Evolutionary conservation across 2,329 filamentous ascomycete genomes (phyloP).

Genomic region (Fusarium nisikadoi): DNA sequence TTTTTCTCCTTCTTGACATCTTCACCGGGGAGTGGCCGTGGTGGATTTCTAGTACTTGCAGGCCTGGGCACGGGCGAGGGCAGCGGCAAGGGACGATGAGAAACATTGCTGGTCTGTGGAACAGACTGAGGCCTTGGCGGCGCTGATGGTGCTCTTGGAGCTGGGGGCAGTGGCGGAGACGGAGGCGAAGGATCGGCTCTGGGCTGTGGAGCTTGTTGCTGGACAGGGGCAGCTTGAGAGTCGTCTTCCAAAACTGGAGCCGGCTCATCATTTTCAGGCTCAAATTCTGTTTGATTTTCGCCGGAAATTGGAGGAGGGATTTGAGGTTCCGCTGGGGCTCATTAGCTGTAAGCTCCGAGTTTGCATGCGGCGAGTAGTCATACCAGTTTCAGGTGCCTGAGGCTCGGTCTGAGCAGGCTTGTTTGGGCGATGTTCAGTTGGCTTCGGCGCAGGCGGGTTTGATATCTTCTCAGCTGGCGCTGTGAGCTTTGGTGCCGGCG

Average conservation of each 20-base stretch:
- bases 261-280: neutral
- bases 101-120: neutral
- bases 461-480: neutral
- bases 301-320: neutral
- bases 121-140: neutral
- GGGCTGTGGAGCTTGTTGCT: neutral
- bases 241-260: neutral
- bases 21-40: neutral
- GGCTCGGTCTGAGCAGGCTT: neutral
- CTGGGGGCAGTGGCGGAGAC: neutral
- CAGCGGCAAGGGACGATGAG: neutral
- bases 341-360: neutral
- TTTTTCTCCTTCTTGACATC: neutral
- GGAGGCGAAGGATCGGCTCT: neutral
- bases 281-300: neutral
- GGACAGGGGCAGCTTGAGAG: neutral
- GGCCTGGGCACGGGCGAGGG: neutral
- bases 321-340: neutral
- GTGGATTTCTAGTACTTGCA: neutral
- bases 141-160: neutral
- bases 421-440: neutral
- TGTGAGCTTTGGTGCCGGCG: neutral
- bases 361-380: neutral
- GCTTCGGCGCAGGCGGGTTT: neutral
- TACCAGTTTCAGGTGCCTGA: neutral